Conservation (phyloP, 495 filamentous ascomycete species). For the Xylaria acuta region DNA sequence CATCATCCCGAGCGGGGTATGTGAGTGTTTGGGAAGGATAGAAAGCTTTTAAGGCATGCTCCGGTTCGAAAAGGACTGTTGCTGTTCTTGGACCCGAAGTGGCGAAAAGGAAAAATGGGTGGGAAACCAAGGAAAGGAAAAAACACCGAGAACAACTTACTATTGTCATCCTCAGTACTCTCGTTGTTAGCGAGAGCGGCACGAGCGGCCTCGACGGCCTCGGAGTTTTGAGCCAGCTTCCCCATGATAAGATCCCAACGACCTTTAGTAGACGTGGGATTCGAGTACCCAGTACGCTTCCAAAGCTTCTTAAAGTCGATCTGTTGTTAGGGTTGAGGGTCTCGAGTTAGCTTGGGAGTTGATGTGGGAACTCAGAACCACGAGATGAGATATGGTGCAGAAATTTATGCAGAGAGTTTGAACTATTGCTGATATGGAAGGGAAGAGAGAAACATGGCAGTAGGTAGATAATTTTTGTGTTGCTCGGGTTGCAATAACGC, state of each 20-base stretch:
- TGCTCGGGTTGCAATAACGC: neutral
- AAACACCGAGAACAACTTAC: neutral
- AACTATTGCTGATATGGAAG: neutral
- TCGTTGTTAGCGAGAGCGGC: neutral
- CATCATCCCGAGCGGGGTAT: neutral
- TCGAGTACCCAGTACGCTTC: neutral
- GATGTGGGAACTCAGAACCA: neutral
- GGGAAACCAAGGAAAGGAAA: neutral
- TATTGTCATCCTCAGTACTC: neutral
- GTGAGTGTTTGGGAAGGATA: neutral
- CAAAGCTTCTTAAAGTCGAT: slow-evolving; percentile 4
- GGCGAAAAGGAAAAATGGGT: neutral
- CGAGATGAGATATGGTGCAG: neutral
- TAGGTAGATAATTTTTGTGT: neutral
- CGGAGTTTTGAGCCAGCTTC: neutral
- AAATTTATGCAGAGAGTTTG: neutral
- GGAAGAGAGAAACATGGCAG: neutral
- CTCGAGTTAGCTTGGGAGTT: neutral
- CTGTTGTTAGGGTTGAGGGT: neutral
- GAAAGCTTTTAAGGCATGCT: neutral
- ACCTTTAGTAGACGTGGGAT: too few relatives aligned
- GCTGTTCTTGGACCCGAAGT: neutral
- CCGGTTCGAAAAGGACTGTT: neutral
- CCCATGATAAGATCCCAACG: neutral
- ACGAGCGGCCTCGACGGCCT: neutral